A percentile compares a stretch with the other conserved stretches of the same genome.
phyloP scores from a whole-genome alignment of 148 eudicot genomes.

The Cornus controversa region DNA sequence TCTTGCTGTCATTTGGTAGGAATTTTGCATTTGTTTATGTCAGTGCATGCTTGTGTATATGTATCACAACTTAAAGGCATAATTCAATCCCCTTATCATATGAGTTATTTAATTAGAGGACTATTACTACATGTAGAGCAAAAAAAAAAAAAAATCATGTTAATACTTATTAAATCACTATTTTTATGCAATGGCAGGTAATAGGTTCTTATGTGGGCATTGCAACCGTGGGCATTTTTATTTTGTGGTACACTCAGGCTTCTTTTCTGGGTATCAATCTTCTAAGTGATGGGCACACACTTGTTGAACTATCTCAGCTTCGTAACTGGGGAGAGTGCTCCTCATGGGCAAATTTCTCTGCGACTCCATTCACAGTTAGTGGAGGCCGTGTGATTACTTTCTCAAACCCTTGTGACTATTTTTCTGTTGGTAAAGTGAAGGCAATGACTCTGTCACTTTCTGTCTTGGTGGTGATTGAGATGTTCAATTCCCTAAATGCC shows the following conservation, averaged over 20 bases:
- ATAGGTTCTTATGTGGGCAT: constrained; percentile 82
- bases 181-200: constrained; percentile 44
- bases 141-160: neutral
- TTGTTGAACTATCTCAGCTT: constrained; percentile 58
- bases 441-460: constrained; percentile 91
- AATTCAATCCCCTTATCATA: no score
- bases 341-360: constrained; percentile 76
- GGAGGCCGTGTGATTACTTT: constrained; percentile 58
- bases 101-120: no score
- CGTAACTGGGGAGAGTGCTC: constrained; percentile 80
- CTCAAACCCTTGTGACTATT: constrained; percentile 79
- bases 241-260: constrained; percentile 79
- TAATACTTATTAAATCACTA: neutral
- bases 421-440: constrained; percentile 73
- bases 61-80: no score
- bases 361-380: constrained; percentile 56
- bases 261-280: constrained; percentile 74
- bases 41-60: no score
- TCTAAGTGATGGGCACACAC: constrained; percentile 69
- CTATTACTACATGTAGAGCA: no score
- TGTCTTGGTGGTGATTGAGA: constrained; percentile 82
- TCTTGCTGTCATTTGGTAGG: no score
- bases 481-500: constrained; percentile 90
- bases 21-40: no score
- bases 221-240: constrained; percentile 81